Conservation (phyloP, 192 early-diverging fungal genomes). For the Entomortierella parvispora region DNA sequence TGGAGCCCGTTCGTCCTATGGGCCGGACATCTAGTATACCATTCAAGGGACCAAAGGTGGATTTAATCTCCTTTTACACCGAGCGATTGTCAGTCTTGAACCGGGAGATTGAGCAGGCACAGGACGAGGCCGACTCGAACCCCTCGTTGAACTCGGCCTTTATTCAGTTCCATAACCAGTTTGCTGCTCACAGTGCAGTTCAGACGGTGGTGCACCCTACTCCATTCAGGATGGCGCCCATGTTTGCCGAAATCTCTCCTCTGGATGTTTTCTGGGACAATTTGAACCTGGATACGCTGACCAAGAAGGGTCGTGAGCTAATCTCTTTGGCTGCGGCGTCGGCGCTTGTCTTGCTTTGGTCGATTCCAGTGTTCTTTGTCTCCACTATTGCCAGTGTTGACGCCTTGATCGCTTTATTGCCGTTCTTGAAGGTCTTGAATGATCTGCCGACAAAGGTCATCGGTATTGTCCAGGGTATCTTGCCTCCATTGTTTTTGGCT, state of each 20-base stretch:
- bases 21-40: conserved; percentile 61
- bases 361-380: conserved; percentile 61
- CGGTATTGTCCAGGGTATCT: conserved; percentile 72
- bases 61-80: conserved; percentile 63
- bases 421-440: conserved; percentile 42
- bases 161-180: conserved; percentile 81
- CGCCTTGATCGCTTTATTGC: conserved; percentile 10
- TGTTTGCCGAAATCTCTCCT: conserved; percentile 71
- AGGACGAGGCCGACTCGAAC: conserved; percentile 10
- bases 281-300: conserved; percentile 63
- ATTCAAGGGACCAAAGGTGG: conserved; percentile 71
- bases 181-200: conserved; percentile 63
- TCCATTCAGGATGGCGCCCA: conserved; percentile 77
- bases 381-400: conserved; percentile 27
- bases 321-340: conserved; percentile 62
- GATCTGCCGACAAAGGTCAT: conserved; percentile 38
- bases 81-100: conserved; percentile 56
- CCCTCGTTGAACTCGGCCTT: conserved; percentile 73
- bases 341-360: conserved; percentile 78
- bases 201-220: conserved; percentile 47
- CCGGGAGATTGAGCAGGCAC: conserved; percentile 52
- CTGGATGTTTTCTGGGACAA: conserved; percentile 87
- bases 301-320: conserved; percentile 64
- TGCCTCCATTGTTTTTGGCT: conserved; percentile 78
- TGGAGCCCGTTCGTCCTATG: conserved; percentile 63